A percentile compares a stretch with the other conserved stretches of the same genome.
phyloP scores from a whole-genome alignment of 257 asterid species.

The Jacaranda mimosifolia region DNA sequence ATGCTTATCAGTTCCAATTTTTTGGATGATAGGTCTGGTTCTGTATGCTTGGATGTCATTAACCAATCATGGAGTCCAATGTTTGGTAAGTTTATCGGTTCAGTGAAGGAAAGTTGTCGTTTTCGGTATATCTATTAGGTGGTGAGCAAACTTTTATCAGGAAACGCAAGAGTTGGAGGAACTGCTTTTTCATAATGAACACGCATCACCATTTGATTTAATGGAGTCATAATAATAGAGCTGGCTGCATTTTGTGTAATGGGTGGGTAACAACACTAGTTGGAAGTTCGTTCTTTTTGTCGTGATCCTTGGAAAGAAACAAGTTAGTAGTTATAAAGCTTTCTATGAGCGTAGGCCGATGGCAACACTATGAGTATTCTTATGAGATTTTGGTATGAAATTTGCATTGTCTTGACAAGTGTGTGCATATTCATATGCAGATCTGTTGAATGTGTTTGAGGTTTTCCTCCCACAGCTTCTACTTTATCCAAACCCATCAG shows the following conservation, averaged over 20 bases:
- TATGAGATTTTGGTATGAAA: neutral
- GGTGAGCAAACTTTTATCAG: too few relatives aligned
- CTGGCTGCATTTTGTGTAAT: neutral
- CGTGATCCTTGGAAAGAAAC: neutral
- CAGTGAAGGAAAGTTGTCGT: too few relatives aligned
- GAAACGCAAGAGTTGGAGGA: too few relatives aligned
- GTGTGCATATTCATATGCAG: conserved; percentile 51
- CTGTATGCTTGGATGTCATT: conserved; percentile 93
- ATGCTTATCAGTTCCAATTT: conserved; percentile 15
- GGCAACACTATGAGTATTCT: neutral
- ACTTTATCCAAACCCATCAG: conserved; percentile 90
- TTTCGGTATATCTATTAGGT: too few relatives aligned
- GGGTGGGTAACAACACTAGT: neutral
- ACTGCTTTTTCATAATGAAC: neutral
- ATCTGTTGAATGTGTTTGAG: conserved; percentile 87
- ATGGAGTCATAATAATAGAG: neutral
- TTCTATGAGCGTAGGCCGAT: neutral
- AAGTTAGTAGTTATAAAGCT: neutral
- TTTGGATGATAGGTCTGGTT: conserved; percentile 72
- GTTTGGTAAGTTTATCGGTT: conserved; percentile 63
- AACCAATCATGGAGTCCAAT: conserved; percentile 99
- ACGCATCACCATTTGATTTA: neutral
- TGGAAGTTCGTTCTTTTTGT: neutral
- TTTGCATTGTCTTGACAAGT: conserved; percentile 8
- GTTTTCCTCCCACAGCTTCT: conserved; percentile 96